These are phyloP conservation scores for Pythium utonaiense DNA, from an alignment of 352 stramenopile genomes.

Conservation along the genomic window DNA sequence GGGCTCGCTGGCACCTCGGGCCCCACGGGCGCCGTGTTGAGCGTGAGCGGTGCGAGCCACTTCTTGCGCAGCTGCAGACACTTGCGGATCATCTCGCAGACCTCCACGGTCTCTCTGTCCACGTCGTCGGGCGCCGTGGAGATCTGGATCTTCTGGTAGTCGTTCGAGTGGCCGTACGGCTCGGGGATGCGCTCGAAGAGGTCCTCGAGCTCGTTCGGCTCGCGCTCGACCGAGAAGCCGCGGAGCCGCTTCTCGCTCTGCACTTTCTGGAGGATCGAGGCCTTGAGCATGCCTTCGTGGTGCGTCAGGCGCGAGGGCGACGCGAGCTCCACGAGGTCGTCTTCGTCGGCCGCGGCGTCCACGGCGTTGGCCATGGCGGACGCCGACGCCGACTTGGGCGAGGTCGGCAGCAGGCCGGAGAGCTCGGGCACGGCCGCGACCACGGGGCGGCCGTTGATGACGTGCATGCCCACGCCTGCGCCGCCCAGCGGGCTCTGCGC, in stretches of 20 bases:
- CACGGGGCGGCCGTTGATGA: conserved; percentile 23
- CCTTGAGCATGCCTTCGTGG: conserved; percentile 66
- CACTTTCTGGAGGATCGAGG: conserved; percentile 72
- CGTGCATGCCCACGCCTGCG: conserved; percentile 19
- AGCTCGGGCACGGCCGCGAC: conserved; percentile 1
- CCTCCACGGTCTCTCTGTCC: conserved; percentile 71
- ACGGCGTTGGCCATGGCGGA: conserved; percentile 18
- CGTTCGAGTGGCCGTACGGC: conserved; percentile 63
- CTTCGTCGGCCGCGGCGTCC: conserved; percentile 17
- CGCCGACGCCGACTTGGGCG: conserved; percentile 22
- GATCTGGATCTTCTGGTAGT: conserved; percentile 82
- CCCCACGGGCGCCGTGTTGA: conserved; percentile 11
- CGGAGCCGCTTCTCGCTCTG: conserved; percentile 70
- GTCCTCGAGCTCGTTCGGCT: conserved; percentile 36
- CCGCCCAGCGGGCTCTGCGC: background rate
- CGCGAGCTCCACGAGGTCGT: conserved; percentile 22
- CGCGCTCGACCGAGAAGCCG: conserved; percentile 35
- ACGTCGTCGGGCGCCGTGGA: conserved; percentile 57
- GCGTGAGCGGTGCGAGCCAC: conserved; percentile 60
- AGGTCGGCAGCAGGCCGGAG: conserved; percentile 19
- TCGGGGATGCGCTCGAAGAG: conserved; percentile 80
- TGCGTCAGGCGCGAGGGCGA: conserved; percentile 27
- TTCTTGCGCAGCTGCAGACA: conserved; percentile 65
- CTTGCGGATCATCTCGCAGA: conserved; percentile 79
- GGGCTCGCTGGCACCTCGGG: conserved; percentile 33